These are phyloP conservation scores for Sisymbrium altissimum DNA, from an alignment of 345 rosid genomes.

Conservation along the genomic window DNA sequence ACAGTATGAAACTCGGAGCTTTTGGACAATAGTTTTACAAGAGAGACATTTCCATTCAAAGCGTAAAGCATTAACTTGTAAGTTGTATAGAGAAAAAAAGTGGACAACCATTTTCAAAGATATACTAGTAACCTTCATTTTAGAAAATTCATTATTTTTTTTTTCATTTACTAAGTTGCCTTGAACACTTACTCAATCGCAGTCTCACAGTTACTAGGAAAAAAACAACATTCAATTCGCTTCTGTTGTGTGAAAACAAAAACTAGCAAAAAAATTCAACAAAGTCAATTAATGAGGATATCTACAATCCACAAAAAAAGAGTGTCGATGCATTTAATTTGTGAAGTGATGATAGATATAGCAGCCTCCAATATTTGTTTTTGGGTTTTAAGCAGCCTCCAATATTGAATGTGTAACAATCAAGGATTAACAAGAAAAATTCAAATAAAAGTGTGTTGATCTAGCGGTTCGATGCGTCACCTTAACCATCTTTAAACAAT, in stretches of 20 bases:
- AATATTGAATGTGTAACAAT: background rate
- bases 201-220: slow-evolving; percentile 7
- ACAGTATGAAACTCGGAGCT: background rate
- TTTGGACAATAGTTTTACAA: background rate
- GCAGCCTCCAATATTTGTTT: slow-evolving; percentile 6
- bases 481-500: background rate
- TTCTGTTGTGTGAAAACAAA: slow-evolving; percentile 14
- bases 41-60: background rate
- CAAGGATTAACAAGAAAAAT: background rate
- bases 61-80: background rate
- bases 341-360: slow-evolving; percentile 1
- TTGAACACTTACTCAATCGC: slow-evolving; percentile 19
- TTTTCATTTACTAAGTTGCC: slow-evolving; percentile 11
- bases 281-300: slow-evolving; percentile 8
- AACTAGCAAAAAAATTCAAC: slow-evolving; percentile 12
- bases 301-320: background rate
- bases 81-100: background rate
- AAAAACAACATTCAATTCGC: background rate
- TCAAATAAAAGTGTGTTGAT: background rate
- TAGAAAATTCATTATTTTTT: background rate
- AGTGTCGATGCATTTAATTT: slow-evolving; percentile 18
- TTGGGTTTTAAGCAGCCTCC: slow-evolving; percentile 2
- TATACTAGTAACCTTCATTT: background rate
- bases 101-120: background rate
- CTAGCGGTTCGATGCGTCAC: background rate